These are phyloP conservation scores for Dactylonectria macrodidyma DNA, from an alignment of 2,329 filamentous ascomycete species.

Conservation along the genomic window DNA sequence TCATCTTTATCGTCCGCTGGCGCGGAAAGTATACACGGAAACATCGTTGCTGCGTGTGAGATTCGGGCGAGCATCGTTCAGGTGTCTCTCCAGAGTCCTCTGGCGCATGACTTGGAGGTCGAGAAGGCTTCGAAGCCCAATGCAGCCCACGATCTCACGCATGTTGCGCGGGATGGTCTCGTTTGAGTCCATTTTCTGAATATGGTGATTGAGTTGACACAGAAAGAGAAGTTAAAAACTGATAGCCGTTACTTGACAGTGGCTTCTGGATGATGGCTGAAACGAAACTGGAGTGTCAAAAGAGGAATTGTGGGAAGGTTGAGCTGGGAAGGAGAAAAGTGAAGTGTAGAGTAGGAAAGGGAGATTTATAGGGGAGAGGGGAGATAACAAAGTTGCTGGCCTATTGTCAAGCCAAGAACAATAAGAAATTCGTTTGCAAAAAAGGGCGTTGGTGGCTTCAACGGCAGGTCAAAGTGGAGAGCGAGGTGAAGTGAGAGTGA, in stretches of 20 bases:
- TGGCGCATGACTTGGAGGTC: conserved; percentile 47
- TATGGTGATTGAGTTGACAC: neutral
- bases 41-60: conserved; percentile 37
- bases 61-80: conserved; percentile 22
- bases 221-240: neutral
- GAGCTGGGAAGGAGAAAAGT: neutral
- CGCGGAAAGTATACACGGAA: conserved; percentile 40
- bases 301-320: neutral
- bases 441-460: neutral
- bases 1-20: neutral
- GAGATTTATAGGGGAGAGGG: neutral
- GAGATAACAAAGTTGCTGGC: neutral
- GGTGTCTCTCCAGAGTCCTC: conserved; percentile 41
- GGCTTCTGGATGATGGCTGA: neutral
- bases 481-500: neutral
- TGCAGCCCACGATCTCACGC: conserved; percentile 42
- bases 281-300: neutral
- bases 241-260: neutral
- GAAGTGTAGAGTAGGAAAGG: neutral
- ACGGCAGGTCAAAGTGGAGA: neutral
- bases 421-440: neutral
- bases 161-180: conserved; percentile 38
- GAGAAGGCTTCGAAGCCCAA: conserved; percentile 35
- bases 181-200: conserved; percentile 40
- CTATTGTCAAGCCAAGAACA: neutral